phyloP scores from a whole-genome alignment of 345 rosid species.

The Camelina laxa region DNA sequence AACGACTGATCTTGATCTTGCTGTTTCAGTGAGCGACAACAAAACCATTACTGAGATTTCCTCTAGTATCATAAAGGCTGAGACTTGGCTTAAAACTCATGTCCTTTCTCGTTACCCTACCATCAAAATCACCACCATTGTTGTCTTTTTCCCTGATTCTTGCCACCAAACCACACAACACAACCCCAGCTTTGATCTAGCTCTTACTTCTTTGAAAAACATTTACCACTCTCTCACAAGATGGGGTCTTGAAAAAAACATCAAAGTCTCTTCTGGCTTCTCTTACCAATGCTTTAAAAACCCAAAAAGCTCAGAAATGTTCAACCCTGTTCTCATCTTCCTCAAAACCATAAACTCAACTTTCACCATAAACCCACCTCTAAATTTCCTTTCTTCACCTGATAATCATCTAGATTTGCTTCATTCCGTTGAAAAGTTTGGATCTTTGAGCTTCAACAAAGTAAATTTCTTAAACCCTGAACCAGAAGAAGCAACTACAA shows the following conservation, averaged over 20 bases:
- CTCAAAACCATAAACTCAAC: constrained; percentile 60
- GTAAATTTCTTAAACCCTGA: constrained; percentile 54
- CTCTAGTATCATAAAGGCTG: constrained; percentile 63
- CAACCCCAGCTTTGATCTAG: constrained; percentile 47
- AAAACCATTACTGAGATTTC: constrained; percentile 59
- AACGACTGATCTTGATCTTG: constrained; percentile 45
- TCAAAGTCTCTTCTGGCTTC: constrained; percentile 66
- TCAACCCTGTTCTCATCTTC: constrained; percentile 50
- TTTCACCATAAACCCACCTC: constrained; percentile 53
- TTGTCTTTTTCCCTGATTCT: constrained; percentile 49
- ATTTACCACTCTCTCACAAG: constrained; percentile 63
- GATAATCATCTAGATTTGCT: constrained; percentile 46
- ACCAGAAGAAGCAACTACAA: constrained; percentile 31
- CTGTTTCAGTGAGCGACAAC: constrained; percentile 53
- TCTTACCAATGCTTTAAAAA: constrained; percentile 47
- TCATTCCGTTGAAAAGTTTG: constrained; percentile 47
- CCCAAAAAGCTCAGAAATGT: constrained; percentile 26
- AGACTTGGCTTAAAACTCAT: constrained; percentile 69
- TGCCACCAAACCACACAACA: constrained; percentile 52
- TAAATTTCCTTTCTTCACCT: constrained; percentile 45
- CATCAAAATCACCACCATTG: constrained; percentile 65
- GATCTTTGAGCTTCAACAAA: constrained; percentile 48
- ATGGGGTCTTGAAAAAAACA: constrained; percentile 75
- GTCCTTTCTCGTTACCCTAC: constrained; percentile 72
- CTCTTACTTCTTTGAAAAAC: constrained; percentile 60